Evolutionary conservation across 345 rosid species (phyloP).

Genomic region (Bruguiera parviflora): DNA sequence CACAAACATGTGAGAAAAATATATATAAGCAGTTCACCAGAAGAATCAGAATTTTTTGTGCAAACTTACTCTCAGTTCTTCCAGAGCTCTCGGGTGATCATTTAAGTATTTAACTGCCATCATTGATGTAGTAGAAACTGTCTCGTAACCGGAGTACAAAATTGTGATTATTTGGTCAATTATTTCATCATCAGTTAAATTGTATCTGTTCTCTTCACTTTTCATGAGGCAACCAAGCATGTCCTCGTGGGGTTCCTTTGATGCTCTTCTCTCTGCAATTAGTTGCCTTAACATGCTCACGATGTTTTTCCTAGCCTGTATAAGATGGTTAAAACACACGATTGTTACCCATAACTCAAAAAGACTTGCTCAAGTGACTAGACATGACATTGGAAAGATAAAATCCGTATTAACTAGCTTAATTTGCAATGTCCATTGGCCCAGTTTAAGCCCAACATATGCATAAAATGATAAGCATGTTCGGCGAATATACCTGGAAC

Average conservation of each 20-base stretch:
- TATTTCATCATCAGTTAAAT: conserved; percentile 60
- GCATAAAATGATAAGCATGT: not conserved
- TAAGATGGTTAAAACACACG: not conserved
- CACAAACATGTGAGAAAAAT: not conserved
- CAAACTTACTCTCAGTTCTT: conserved; percentile 57
- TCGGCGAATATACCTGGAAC: conserved; percentile 44
- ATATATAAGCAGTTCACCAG: not conserved
- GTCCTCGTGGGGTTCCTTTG: conserved; percentile 42
- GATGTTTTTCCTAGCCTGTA: conserved; percentile 57
- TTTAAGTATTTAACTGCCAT: conserved; percentile 78
- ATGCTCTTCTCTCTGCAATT: conserved; percentile 55
- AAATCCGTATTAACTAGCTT: too few species aligned
- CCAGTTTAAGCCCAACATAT: too few species aligned
- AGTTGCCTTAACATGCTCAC: conserved; percentile 39
- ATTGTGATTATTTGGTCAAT: conserved; percentile 69
- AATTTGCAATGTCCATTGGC: too few species aligned
- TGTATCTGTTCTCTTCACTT: conserved; percentile 40
- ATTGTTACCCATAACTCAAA: too few species aligned
- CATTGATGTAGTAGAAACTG: conserved; percentile 76
- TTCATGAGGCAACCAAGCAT: conserved; percentile 60
- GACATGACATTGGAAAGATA: too few species aligned
- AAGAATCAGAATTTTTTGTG: not conserved
- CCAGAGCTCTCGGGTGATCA: conserved; percentile 65
- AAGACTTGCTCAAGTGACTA: too few species aligned
- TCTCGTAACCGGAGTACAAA: conserved; percentile 79